A percentile compares a stretch with the other conserved stretches of the same genome.
phyloP scores from a whole-genome alignment of 352 stramenopile species.

The Globisporangium nunn region DNA sequence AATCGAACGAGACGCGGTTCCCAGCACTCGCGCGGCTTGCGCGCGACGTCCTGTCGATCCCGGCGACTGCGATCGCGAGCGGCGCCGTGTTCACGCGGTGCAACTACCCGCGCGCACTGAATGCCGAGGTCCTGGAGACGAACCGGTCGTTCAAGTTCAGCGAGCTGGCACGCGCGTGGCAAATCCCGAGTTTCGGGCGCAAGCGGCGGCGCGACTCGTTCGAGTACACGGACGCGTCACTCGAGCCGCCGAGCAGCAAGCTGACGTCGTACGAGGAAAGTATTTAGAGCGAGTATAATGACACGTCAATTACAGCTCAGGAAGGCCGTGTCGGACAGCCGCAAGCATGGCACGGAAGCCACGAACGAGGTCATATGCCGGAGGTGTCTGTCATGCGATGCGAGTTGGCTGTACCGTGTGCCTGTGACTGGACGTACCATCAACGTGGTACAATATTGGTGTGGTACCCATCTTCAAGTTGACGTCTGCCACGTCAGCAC shows the following conservation, averaged over 20 bases:
- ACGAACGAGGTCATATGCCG: too few relatives aligned
- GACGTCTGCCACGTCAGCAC: background rate
- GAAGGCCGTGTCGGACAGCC: background rate
- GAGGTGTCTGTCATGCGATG: too few relatives aligned
- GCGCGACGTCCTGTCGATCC: slow-evolving; percentile 70
- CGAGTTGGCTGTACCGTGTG: too few relatives aligned
- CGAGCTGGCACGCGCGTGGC: slow-evolving; percentile 64
- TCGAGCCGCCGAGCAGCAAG: slow-evolving; percentile 47
- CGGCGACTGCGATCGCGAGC: slow-evolving; percentile 56
- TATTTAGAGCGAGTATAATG: slow-evolving; percentile 46
- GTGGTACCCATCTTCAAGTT: background rate
- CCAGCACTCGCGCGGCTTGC: slow-evolving; percentile 62
- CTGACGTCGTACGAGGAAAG: slow-evolving; percentile 81
- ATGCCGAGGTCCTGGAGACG: slow-evolving; percentile 46
- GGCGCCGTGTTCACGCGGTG: slow-evolving; percentile 66
- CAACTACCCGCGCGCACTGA: slow-evolving; percentile 51
- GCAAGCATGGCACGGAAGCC: too few relatives aligned
- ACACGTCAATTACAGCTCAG: background rate
- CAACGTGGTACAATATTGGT: too few relatives aligned
- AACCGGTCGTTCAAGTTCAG: slow-evolving; percentile 76
- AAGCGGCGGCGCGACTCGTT: slow-evolving; percentile 76
- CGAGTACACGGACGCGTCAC: slow-evolving; percentile 53
- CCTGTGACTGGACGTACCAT: too few relatives aligned
- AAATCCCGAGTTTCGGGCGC: slow-evolving; percentile 69
- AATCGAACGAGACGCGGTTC: slow-evolving; percentile 77